phyloP scores from a whole-genome alignment of 2,329 filamentous ascomycete genomes.

The Cercospora brassicicola region DNA sequence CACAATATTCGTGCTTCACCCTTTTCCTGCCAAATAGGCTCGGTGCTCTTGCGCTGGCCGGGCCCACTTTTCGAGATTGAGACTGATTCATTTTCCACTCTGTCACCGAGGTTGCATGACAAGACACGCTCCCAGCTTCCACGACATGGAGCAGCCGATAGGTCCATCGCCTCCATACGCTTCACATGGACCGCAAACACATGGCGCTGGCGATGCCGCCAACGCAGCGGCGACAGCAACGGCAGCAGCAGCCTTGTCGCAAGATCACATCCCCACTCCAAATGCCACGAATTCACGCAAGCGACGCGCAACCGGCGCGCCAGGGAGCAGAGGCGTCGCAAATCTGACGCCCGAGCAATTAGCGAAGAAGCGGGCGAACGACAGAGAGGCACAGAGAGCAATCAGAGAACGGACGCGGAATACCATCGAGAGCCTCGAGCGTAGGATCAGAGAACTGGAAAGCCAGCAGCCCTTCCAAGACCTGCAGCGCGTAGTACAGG shows the following conservation, averaged over 20 bases:
- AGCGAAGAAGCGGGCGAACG: conserved; percentile 86
- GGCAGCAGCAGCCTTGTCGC: conserved; percentile 21
- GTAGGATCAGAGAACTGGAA: conserved; percentile 71
- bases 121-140: background rate
- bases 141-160: conserved; percentile 7
- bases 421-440: conserved; percentile 74
- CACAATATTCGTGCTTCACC: background rate
- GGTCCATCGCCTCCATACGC: background rate
- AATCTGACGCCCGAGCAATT: conserved; percentile 86
- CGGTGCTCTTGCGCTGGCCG: background rate
- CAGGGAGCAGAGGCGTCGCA: conserved; percentile 68
- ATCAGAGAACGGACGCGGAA: conserved; percentile 80
- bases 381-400: conserved; percentile 81
- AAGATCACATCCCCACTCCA: conserved; percentile 24
- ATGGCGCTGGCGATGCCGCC: conserved; percentile 40
- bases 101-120: conserved; percentile 8
- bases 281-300: conserved; percentile 34
- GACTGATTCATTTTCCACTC: conserved; percentile 3
- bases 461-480: conserved; percentile 81
- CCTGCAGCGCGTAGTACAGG: conserved; percentile 70
- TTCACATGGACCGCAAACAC: background rate
- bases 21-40: background rate
- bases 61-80: conserved; percentile 2
- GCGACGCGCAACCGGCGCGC: conserved; percentile 39
- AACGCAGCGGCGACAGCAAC: conserved; percentile 46